phyloP scores from a whole-genome alignment of 2,329 filamentous ascomycete species.

The Ustulina deusta region DNA sequence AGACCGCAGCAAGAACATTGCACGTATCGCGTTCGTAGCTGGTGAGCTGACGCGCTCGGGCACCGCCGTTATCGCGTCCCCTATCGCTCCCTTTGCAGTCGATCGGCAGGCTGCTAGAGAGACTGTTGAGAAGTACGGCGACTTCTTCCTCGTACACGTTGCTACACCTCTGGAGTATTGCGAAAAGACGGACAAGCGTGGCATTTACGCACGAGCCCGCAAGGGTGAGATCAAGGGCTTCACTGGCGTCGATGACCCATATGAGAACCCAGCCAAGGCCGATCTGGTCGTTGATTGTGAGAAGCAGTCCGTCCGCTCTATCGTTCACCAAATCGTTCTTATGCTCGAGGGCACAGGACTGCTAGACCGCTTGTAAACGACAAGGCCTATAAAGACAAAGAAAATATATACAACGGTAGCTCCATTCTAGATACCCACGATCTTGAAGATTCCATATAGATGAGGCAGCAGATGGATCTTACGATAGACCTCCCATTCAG shows the following conservation, averaged over 20 bases:
- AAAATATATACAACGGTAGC: constrained; percentile 29
- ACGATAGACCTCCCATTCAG: constrained; percentile 26
- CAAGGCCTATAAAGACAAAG: neutral
- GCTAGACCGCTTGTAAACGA: constrained; percentile 73
- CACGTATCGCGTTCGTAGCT: constrained; percentile 95
- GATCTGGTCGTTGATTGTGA: constrained; percentile 86
- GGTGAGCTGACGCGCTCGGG: constrained; percentile 93
- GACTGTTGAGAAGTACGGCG: constrained; percentile 86
- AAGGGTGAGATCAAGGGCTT: constrained; percentile 96
- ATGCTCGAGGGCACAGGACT: constrained; percentile 90
- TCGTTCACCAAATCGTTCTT: constrained; percentile 96
- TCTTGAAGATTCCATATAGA: constrained; percentile 28
- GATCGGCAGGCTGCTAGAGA: constrained; percentile 83
- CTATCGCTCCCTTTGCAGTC: constrained; percentile 91
- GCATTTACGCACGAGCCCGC: constrained; percentile 87
- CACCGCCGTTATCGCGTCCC: constrained; percentile 93
- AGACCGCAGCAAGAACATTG: constrained; percentile 95
- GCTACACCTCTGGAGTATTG: constrained; percentile 91
- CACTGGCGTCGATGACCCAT: constrained; percentile 97
- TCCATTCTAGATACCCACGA: constrained; percentile 26
- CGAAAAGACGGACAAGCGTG: constrained; percentile 94
- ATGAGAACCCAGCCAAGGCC: constrained; percentile 84
- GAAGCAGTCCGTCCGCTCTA: constrained; percentile 89
- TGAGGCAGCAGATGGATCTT: constrained; percentile 15
- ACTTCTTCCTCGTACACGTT: constrained; percentile 96